Evolutionary conservation across 2,329 filamentous ascomycete genomes (phyloP).

Genomic region (Rutstroemia sp.): DNA sequence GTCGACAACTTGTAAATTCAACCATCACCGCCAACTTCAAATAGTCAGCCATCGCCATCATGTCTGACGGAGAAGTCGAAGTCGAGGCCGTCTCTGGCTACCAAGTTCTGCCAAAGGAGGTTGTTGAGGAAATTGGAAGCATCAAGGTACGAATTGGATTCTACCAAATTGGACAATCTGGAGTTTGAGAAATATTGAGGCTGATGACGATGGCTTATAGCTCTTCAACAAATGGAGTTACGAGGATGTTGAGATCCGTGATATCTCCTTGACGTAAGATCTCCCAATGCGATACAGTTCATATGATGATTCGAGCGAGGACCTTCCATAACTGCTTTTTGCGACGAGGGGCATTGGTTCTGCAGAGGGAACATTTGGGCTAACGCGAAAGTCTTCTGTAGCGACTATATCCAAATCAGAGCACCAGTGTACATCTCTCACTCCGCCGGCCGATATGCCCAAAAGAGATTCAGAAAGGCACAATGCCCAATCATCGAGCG

Average conservation of each 20-base stretch:
- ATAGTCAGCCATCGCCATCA: constrained; percentile 32
- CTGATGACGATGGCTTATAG: constrained; percentile 4
- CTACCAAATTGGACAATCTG: not conserved
- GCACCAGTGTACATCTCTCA: constrained; percentile 98
- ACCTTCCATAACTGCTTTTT: not conserved
- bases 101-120: constrained; percentile 86
- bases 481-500: constrained; percentile 99
- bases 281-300: constrained; percentile 17
- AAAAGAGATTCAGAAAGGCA: constrained; percentile 99
- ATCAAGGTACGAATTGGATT: constrained; percentile 59
- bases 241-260: constrained; percentile 98
- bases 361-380: constrained; percentile 9
- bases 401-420: constrained; percentile 99
- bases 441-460: constrained; percentile 96
- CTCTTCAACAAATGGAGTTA: constrained; percentile 98
- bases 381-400: constrained; percentile 36
- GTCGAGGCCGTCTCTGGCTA: constrained; percentile 70
- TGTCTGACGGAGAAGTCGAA: constrained; percentile 98
- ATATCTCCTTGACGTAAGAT: constrained; percentile 98
- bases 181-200: constrained; percentile 6
- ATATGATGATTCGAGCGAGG: not conserved
- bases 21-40: constrained; percentile 11
- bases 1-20: constrained; percentile 11
- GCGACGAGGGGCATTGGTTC: constrained; percentile 25
- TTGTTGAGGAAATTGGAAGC: constrained; percentile 79